Evolutionary conservation across 2,329 filamentous ascomycete genomes (phyloP).

Genomic region (Pochonia chlamydosporia): DNA sequence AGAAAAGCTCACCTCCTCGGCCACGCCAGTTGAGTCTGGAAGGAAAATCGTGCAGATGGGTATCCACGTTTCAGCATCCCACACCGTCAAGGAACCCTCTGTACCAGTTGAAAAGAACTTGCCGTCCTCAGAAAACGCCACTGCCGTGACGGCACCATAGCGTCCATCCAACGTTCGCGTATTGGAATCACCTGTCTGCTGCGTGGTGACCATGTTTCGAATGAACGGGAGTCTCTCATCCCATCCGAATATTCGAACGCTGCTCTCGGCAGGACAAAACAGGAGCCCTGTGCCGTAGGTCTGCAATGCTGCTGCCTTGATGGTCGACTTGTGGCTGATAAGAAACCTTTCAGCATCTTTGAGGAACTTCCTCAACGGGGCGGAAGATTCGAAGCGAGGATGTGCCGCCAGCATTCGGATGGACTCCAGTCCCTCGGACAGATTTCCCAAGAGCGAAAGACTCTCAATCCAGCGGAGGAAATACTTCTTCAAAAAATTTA

Average conservation of each 20-base stretch:
- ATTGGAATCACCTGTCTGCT: slow-evolving; percentile 9
- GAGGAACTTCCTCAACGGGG: slow-evolving; percentile 21
- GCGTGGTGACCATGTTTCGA: slow-evolving; percentile 7
- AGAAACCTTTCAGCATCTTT: slow-evolving; percentile 17
- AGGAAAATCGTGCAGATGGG: slow-evolving; percentile 8
- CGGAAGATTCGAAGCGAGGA: slow-evolving; percentile 1
- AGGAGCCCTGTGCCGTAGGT: slow-evolving; percentile 25
- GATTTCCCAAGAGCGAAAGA: slow-evolving; percentile 9
- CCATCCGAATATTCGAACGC: slow-evolving; percentile 12
- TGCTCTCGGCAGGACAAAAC: slow-evolving; percentile 23
- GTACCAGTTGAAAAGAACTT: slow-evolving; percentile 8
- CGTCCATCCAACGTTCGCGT: slow-evolving; percentile 8
- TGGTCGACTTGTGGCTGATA: slow-evolving; percentile 15
- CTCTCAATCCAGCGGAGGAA: slow-evolving; percentile 15
- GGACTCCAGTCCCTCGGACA: slow-evolving; percentile 7
- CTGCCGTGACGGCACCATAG: slow-evolving; percentile 9
- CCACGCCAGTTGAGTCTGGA: slow-evolving; percentile 7
- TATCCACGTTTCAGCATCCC: slow-evolving; percentile 4
- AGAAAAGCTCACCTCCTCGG: slow-evolving; percentile 11
- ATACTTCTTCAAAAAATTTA: slow-evolving; percentile 10
- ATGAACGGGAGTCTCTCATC: slow-evolving; percentile 14
- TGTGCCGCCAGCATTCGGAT: slow-evolving; percentile 5
- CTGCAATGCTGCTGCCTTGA: slow-evolving; percentile 24
- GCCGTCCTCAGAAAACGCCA: slow-evolving; percentile 11
- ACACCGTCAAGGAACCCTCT: slow-evolving; percentile 9